Conservation (phyloP, 352 stramenopile species). For the Plasmopara halstedii region DNA sequence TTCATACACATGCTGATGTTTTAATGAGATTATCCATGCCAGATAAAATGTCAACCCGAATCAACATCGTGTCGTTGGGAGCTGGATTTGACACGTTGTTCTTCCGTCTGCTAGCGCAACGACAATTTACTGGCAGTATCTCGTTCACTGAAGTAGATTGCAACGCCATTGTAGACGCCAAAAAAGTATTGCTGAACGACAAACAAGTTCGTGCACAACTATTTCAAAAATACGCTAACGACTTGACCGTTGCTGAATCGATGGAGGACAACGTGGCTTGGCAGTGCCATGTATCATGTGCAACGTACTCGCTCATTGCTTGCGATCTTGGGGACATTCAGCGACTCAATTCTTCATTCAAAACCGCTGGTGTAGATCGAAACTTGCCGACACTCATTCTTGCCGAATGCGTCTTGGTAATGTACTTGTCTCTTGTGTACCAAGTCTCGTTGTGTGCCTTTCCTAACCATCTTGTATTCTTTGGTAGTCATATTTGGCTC, state of each 20-base stretch:
- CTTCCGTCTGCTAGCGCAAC: conserved; percentile 44
- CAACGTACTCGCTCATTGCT: conserved; percentile 37
- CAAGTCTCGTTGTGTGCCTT: conserved; percentile 1
- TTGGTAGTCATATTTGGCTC: conserved; percentile 55
- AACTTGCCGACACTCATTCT: conserved; percentile 47
- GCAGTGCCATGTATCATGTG: conserved; percentile 15
- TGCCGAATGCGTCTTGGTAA: conserved; percentile 67
- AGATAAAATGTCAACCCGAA: conserved; percentile 12
- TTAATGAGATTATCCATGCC: conserved; percentile 1
- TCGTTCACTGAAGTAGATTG: conserved; percentile 59
- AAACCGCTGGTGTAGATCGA: conserved; percentile 22
- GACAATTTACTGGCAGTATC: conserved; percentile 14
- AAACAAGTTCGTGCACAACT: conserved; percentile 12
- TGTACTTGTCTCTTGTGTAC: not conserved
- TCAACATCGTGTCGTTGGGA: conserved; percentile 65
- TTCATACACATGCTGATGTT: conserved; percentile 6
- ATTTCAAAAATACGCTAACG: conserved; percentile 17
- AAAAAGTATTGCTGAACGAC: conserved; percentile 36
- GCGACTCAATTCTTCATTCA: conserved; percentile 22
- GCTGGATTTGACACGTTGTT: conserved; percentile 71
- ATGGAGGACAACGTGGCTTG: conserved; percentile 12
- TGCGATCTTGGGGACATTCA: conserved; percentile 52
- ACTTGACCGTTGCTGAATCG: conserved; percentile 3
- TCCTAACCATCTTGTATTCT: not conserved
- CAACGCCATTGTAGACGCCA: conserved; percentile 39